Evolutionary conservation across 148 eudicot species (phyloP).

Genomic region (Hydrangea macrophylla): DNA sequence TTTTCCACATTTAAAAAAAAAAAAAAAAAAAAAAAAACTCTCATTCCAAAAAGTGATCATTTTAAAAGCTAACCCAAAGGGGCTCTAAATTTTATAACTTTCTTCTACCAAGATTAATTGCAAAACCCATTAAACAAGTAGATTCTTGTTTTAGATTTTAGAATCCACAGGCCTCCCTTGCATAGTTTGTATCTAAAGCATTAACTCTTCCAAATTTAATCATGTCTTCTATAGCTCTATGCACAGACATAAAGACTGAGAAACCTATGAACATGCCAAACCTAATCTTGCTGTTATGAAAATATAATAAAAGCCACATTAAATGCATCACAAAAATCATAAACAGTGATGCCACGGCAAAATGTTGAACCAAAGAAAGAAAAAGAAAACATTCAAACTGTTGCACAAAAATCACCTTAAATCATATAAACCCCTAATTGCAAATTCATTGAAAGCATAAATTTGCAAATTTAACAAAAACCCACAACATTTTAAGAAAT

Average conservation of each 20-base stretch:
- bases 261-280: not conserved
- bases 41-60: too few species aligned
- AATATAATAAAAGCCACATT: not conserved
- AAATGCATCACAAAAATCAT: not conserved
- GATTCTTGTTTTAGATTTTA: not conserved
- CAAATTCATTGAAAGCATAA: not conserved
- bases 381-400: not conserved
- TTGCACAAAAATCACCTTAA: not conserved
- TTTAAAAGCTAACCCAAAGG: not conserved
- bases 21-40: too few species aligned
- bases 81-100: not conserved
- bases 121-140: not conserved
- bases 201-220: not conserved
- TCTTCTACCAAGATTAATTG: not conserved
- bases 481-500: not conserved
- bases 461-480: not conserved
- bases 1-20: too few species aligned
- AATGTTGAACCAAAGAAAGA: not conserved
- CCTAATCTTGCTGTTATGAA: not conserved
- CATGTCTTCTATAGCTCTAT: not conserved
- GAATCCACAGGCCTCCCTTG: not conserved
- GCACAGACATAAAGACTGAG: not conserved
- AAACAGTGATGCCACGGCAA: not conserved
- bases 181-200: not conserved
- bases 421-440: not conserved